These are phyloP conservation scores for Tagetes patula DNA, from an alignment of 129 eudicot species.

Conservation along the genomic window DNA sequence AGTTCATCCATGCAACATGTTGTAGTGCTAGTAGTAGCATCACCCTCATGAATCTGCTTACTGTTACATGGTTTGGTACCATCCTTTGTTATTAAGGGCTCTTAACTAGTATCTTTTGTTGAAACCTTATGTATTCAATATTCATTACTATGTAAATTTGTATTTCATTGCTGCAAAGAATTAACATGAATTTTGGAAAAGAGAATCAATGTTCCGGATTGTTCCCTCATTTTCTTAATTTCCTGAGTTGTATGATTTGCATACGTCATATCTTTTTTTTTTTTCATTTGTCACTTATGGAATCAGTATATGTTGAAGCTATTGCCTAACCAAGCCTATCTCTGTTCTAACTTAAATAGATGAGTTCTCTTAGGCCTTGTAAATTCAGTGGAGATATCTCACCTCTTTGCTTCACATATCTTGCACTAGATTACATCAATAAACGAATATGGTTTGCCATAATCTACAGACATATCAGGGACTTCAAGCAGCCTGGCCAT, in stretches of 20 bases:
- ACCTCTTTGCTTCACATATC: slow-evolving; percentile 10
- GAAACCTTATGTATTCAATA: neutral
- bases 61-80: neutral
- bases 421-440: slow-evolving; percentile 30
- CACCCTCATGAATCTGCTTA: neutral
- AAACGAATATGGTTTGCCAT: slow-evolving; percentile 35
- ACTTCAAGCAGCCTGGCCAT: slow-evolving; percentile 43
- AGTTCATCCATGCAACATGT: slow-evolving; percentile 3
- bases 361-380: slow-evolving; percentile 19
- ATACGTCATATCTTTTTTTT: neutral
- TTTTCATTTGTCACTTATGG: neutral
- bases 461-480: slow-evolving; percentile 48
- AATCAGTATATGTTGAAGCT: slow-evolving; percentile 9
- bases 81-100: neutral
- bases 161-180: neutral
- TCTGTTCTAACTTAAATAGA: slow-evolving; percentile 12
- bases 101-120: neutral
- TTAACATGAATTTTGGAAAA: neutral
- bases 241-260: neutral
- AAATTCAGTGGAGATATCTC: slow-evolving; percentile 7
- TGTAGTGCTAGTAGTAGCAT: neutral
- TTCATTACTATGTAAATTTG: neutral
- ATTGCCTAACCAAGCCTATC: slow-evolving; percentile 12
- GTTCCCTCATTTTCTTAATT: neutral
- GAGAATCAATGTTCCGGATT: neutral